A percentile compares a stretch with the other conserved stretches of the same genome.
Evolutionary conservation across 2,329 filamentous ascomycete species (phyloP).

Genomic region (Aspergillus pseudotamarii): DNA sequence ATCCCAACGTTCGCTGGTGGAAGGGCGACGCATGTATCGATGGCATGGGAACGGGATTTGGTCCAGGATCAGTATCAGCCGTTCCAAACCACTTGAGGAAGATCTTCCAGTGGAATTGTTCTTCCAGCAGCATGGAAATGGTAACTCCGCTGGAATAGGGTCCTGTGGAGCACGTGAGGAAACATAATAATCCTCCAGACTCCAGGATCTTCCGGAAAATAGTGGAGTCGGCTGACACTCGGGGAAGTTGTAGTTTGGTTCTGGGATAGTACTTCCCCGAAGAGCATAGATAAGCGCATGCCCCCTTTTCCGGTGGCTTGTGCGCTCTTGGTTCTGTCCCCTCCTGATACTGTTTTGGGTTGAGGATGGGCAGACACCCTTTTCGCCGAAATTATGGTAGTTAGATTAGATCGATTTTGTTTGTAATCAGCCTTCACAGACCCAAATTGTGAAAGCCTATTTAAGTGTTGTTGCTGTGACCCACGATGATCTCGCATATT

Average conservation of each 20-base stretch:
- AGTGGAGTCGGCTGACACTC: not conserved
- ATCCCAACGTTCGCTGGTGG: not conserved
- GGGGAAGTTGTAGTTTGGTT: not conserved
- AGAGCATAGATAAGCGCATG: not conserved
- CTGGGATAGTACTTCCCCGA: not conserved
- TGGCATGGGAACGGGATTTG: not conserved
- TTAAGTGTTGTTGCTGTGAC: not conserved
- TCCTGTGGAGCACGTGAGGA: not conserved
- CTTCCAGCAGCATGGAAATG: not conserved
- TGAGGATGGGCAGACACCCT: not conserved
- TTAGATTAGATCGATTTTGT: not conserved
- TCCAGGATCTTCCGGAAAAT: not conserved
- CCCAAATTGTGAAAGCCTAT: not conserved
- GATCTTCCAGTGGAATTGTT: not conserved
- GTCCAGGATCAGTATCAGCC: not conserved
- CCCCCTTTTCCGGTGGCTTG: constrained; percentile 1
- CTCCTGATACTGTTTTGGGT: not conserved
- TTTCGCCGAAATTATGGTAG: not conserved
- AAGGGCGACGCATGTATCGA: too few species aligned
- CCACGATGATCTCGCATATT: not conserved
- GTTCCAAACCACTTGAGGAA: not conserved
- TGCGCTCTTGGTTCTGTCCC: not conserved
- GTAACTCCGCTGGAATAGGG: not conserved
- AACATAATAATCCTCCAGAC: not conserved
- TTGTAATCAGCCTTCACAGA: not conserved